Conservation (phyloP, 768 basidiomycete species). For the Lentinula lateritia region DNA sequence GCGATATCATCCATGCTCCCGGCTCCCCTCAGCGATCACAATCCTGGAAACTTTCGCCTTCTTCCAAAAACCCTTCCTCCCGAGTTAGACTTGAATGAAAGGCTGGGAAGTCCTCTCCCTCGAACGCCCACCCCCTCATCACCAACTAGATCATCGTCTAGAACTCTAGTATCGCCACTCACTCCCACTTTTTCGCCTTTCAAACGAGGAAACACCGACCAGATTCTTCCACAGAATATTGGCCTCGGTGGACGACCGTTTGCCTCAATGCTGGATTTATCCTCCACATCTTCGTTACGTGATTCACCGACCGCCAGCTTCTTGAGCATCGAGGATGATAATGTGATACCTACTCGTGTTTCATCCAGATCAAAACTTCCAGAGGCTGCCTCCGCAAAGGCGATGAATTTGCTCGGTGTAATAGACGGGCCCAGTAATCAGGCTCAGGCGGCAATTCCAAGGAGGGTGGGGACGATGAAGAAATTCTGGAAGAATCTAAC, state of each 20-base stretch:
- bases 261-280: neutral
- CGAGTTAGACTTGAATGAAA: neutral
- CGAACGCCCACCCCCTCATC: neutral
- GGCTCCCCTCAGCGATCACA: neutral
- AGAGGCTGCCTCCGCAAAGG: neutral
- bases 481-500: neutral
- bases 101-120: neutral
- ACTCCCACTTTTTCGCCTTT: neutral
- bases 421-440: neutral
- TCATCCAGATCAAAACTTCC: neutral
- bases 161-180: neutral
- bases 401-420: neutral
- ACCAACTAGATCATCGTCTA: neutral
- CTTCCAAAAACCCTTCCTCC: neutral
- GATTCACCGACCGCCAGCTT: neutral
- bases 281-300: neutral
- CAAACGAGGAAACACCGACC: neutral
- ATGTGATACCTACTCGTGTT: neutral
- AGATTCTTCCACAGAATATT: no score
- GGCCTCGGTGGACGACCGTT: neutral
- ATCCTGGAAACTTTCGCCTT: neutral
- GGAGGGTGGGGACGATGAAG: neutral
- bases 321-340: neutral
- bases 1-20: neutral
- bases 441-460: neutral